Evolutionary conservation across 768 basidiomycete species (phyloP), one percentile per base, ranked within the genome.

Genomic region (Dendrothele bispora): DNA sequence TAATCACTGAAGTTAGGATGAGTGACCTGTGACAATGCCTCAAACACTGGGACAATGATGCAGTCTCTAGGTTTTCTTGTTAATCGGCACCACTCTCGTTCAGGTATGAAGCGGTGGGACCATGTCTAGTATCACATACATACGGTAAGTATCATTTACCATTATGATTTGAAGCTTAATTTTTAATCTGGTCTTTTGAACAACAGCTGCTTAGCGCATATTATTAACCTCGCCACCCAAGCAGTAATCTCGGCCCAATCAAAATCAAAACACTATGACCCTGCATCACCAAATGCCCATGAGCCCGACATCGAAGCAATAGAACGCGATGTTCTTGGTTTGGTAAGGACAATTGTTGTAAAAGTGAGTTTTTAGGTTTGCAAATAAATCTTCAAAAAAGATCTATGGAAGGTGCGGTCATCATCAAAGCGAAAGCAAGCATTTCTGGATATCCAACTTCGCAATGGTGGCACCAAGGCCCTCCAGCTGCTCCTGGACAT

Each of bases 21-120:
- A 39, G 58, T 72, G 1, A 73, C 70, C 0, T 70, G 62, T 46
- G 63, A 73, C 45, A 73, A 71, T 49, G 68, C 69, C 0, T 46
- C 22, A 3, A 73, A 71, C 46, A 75, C 72, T 48, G 43, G 46
- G 15, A 70, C 68, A 0, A 73, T 71, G 66, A 29, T 67, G 21
- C 26, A 7, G 0, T 55, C 64, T 12, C 63, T 74, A 45, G 55
- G 44, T 0, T 7, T 15, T 0, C 39, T 52, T 2, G 46, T 47
- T 27, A 30, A 58, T n/a, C 7, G 7, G 21, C 20, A 29, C n/a
- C 22, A 39, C 14, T 39, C 39, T 7, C 39, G 18, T 7, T 5
- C 39, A 12, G 39, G 39, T 4, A 39, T 39, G 39, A 39, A 39
- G 39, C 11, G 20, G 26, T 39, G 39, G 39, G 5, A 5, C 14